Evolutionary conservation across 139 green algal species (phyloP), one percentile per base, ranked within the genome.

Genomic region (Ettlia oleoabundans): DNA sequence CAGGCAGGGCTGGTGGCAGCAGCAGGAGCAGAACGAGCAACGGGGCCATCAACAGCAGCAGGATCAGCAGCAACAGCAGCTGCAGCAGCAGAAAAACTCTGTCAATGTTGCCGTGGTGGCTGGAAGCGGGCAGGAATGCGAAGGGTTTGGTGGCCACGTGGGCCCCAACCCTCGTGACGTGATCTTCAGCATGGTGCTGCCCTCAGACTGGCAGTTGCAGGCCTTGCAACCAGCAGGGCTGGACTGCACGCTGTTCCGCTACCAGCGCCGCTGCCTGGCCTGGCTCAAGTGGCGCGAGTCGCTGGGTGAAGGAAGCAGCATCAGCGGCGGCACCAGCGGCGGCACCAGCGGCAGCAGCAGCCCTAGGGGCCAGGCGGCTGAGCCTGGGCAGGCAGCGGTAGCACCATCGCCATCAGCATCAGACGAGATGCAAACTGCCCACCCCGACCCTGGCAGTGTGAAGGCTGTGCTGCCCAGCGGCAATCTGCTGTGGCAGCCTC

Each of bases 281-380:
- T 95, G 92, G 92, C 92, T 95, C 88, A 15, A 79, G 52, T 92
- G 85, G 76, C 83, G 92, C 2, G 92, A 95, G 83, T 65, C 37
- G 21, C 51, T 86, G 53, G 73, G 72, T 42, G 30, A 58, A 2
- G 41, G 53, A 13, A 24, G 33, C 33, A 9, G 53, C 63, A 61
- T 47, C 37, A 4, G 72, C 18, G 37, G 37, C 35, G 40, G 55
- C 74, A n/a, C 15, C 40, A 43, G n/a, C 38, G 74, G 30, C 1
- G 73, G 28, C 72, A 40, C 7, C 21, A 24, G 24, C 38, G 18
- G 47, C 33, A 43, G 47, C 21, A 19, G 32, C 51, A 33, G 71
- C 35, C 47, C n/a, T n/a, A n/a, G n/a, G n/a, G n/a, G n/a, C n/a
- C n/a, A n/a, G n/a, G n/a, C n/a, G n/a, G n/a, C n/a, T n/a, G n/a